Conservation (phyloP, 2,329 filamentous ascomycete species). For the Diaporthe vaccinii region DNA sequence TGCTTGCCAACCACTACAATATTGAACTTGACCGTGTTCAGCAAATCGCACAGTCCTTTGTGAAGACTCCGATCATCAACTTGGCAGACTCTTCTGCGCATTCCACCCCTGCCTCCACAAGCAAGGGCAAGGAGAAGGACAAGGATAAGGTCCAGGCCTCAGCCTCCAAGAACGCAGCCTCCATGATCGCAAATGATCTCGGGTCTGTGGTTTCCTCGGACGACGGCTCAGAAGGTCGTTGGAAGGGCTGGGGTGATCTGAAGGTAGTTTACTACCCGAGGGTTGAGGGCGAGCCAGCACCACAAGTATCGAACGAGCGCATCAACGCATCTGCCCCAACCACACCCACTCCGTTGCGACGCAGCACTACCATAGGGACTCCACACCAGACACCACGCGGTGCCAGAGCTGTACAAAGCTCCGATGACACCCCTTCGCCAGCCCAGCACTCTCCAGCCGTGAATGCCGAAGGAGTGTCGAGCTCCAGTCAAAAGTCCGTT, state of each 20-base stretch:
- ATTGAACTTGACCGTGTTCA: constrained; percentile 85
- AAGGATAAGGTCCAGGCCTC: constrained; percentile 74
- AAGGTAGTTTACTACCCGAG: constrained; percentile 83
- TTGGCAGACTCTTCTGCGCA: constrained; percentile 64
- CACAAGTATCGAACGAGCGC: constrained; percentile 42
- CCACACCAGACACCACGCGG: constrained; percentile 60
- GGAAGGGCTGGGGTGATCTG: constrained; percentile 86
- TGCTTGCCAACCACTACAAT: constrained; percentile 88
- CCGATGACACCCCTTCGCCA: constrained; percentile 63
- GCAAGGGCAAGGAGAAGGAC: constrained; percentile 89
- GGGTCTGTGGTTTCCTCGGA: constrained; percentile 78
- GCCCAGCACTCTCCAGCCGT: constrained; percentile 57
- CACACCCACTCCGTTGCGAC: constrained; percentile 82
- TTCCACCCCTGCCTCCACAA: constrained; percentile 67
- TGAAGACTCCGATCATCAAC: constrained; percentile 74
- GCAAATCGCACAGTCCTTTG: constrained; percentile 85
- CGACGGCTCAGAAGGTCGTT: constrained; percentile 61
- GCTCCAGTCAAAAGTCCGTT: constrained; percentile 68
- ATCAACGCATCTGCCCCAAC: constrained; percentile 65
- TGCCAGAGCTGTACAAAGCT: constrained; percentile 50
- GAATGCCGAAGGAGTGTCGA: constrained; percentile 55
- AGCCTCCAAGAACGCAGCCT: constrained; percentile 62
- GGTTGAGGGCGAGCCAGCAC: constrained; percentile 45
- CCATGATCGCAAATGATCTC: constrained; percentile 86
- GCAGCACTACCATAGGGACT: constrained; percentile 70